These are phyloP conservation scores for Kazachstania martiniae DNA, from an alignment of 805 yeast genomes.

Conservation along the genomic window DNA sequence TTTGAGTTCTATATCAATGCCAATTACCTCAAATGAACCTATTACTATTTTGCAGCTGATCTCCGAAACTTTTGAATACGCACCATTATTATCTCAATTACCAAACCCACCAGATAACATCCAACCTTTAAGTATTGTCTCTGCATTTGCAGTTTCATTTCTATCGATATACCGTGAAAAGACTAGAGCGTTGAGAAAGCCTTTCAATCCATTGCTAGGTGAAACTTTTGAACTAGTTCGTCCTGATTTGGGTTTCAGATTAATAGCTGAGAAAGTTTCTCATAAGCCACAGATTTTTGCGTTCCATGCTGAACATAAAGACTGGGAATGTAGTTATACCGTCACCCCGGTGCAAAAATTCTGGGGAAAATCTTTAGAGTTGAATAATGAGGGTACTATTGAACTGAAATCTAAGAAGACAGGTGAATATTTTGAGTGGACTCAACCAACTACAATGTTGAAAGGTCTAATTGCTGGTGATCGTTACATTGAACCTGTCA, in stretches of 20 bases:
- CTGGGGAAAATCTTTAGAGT: constrained; percentile 90
- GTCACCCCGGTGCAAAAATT: constrained; percentile 74
- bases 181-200: constrained; percentile 71
- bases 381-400: constrained; percentile 63
- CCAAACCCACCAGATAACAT: constrained; percentile 37
- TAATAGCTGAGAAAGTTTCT: constrained; percentile 73
- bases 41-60: constrained; percentile 68
- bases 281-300: constrained; percentile 84
- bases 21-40: constrained; percentile 91
- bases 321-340: constrained; percentile 62
- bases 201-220: constrained; percentile 89
- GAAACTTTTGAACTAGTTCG: constrained; percentile 87
- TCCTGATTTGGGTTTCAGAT: constrained; percentile 66
- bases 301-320: constrained; percentile 54
- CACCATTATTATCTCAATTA: constrained; percentile 55
- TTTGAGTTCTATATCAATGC: constrained; percentile 76
- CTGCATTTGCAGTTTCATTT: constrained; percentile 73
- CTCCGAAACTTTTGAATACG: constrained; percentile 72
- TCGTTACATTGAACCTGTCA: constrained; percentile 79
- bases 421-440: constrained; percentile 68
- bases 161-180: constrained; percentile 64
- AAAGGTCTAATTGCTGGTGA: constrained; percentile 92
- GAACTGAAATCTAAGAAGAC: constrained; percentile 44
- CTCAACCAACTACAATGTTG: constrained; percentile 70
- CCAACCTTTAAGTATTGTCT: constrained; percentile 50